phyloP scores from a whole-genome alignment of 1,139 yeast genomes.

The Suhomyces bolitotheri region DNA sequence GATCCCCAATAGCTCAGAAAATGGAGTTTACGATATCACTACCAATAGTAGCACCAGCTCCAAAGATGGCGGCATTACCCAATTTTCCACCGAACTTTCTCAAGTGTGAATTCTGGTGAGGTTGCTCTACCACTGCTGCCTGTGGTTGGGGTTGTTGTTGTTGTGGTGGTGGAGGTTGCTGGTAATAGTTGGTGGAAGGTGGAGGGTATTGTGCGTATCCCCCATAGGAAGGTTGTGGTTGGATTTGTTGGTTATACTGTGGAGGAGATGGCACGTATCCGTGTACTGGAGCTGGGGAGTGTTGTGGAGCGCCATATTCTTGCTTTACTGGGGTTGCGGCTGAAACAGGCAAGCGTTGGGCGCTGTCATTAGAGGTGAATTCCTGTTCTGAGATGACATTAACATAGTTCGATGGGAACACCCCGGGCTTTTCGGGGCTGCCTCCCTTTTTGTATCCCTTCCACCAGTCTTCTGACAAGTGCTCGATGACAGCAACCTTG shows the following conservation, averaged over 20 bases:
- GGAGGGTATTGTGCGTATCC: conserved; percentile 55
- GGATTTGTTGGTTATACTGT: conserved; percentile 16
- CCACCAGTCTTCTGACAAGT: conserved; percentile 89
- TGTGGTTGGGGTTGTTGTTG: conserved; percentile 13
- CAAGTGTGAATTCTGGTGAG: conserved; percentile 34
- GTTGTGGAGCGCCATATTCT: conserved; percentile 15
- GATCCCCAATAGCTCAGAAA: no score
- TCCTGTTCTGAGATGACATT: conserved; percentile 44
- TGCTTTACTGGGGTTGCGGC: conserved; percentile 3
- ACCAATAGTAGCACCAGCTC: conserved; percentile 97
- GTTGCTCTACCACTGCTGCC: conserved; percentile 9
- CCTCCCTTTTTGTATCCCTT: conserved; percentile 58
- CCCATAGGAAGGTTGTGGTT: conserved; percentile 34
- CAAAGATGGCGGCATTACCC: conserved; percentile 91
- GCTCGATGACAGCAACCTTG: conserved; percentile 67
- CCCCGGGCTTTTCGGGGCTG: conserved; percentile 57
- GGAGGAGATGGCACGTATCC: conserved; percentile 19
- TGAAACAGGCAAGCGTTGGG: conserved; percentile 9
- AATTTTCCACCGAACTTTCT: conserved; percentile 78
- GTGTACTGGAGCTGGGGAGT: conserved; percentile 11
- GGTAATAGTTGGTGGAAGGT: conserved; percentile 45
- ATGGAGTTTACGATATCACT: conserved; percentile 83
- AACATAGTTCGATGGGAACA: conserved; percentile 90
- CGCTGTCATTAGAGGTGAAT: conserved; percentile 19
- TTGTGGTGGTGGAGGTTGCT: conserved; percentile 31